Base-by-base conservation (phyloP, 192 early-diverging fungal genomes). In the Dissophora ornata region DNA sequence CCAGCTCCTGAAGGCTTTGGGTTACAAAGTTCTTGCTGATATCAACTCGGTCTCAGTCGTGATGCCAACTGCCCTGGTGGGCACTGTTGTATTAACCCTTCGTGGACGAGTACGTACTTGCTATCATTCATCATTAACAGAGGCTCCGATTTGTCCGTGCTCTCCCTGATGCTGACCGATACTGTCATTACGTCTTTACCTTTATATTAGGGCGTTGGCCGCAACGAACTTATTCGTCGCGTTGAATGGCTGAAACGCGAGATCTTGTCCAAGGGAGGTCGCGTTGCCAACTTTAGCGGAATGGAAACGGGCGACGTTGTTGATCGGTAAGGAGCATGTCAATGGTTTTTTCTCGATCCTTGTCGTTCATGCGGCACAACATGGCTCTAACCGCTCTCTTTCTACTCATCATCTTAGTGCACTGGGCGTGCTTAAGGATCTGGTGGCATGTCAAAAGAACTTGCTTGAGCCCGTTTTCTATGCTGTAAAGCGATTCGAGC, bases 11-110 rank as follows among this genome's bases (percentile, higher is more conserved):
- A 90, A 90, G 65, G 80, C 91, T 0, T 68, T 95, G 8, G 93
- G 92, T 11, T 95, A 90, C 79, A 81, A 83, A 54, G 81, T 88
- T 18, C 57, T 88, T 29, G 80, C 87, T 18, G 87, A 88, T 53
- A 88, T 88, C 63, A 95, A 95, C 79, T 70, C 85, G 7, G 88
- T 90, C 46, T 86, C 86, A 4, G 92, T 94, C 47, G 88, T 93
- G 12, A 95, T 95, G 93, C 93, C 93, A 13, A 92, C 93, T 13
- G 91, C 93, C 12, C 68, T 95, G 24, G 90, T 95, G 8, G 92
- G 92, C 15, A 94, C 93, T 0, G 85, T 93, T 21, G 80, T 95
- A 25, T 66, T 95, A 57, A 95, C 93, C 0, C 74, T 95, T n/a
- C 86, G 93, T 74, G 93, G 93, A 22, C 80, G 92, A 22, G 81